Conservation (phyloP, 2,329 filamentous ascomycete genomes). For the Neonectria sp. region DNA sequence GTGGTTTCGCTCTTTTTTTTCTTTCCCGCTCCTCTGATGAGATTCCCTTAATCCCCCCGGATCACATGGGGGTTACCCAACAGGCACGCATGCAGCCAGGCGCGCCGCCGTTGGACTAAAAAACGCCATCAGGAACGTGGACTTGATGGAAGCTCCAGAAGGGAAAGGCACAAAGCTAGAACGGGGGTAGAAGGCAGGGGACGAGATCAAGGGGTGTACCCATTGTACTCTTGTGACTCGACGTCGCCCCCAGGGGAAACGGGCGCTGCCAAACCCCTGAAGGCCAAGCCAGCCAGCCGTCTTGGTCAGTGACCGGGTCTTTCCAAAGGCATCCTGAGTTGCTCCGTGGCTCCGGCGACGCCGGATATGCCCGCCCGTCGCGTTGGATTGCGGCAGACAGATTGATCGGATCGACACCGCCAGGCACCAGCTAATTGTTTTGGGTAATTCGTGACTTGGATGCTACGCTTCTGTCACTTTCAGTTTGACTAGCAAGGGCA, state of each 20-base stretch:
- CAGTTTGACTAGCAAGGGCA: slow-evolving; percentile 24
- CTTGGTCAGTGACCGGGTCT: slow-evolving; percentile 19
- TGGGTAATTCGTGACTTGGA: slow-evolving; percentile 31
- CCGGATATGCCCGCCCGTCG: slow-evolving; percentile 22
- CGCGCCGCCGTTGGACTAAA: slow-evolving; percentile 20
- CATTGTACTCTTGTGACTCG: neutral
- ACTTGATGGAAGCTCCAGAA: slow-evolving; percentile 23
- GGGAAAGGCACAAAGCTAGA: slow-evolving; percentile 19
- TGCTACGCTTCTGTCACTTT: slow-evolving; percentile 24
- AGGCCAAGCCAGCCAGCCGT: slow-evolving; percentile 4
- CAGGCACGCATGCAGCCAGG: slow-evolving; percentile 16
- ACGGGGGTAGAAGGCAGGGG: slow-evolving; percentile 24
- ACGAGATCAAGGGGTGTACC: slow-evolving; percentile 10
- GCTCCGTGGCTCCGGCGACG: slow-evolving; percentile 24
- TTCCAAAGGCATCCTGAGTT: slow-evolving; percentile 10
- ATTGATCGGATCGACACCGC: slow-evolving; percentile 34
- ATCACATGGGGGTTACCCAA: neutral
- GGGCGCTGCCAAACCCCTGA: slow-evolving; percentile 7
- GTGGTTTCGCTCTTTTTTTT: slow-evolving; percentile 9
- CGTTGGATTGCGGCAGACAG: slow-evolving; percentile 29
- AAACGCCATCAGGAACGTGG: slow-evolving; percentile 22
- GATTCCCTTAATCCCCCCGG: slow-evolving; percentile 1
- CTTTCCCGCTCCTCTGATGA: slow-evolving; percentile 3
- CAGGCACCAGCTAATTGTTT: slow-evolving; percentile 28
- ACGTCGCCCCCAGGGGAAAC: slow-evolving; percentile 4